Base-by-base conservation (phyloP, 2,329 filamentous ascomycete species). In the Fusarium longipes region DNA sequence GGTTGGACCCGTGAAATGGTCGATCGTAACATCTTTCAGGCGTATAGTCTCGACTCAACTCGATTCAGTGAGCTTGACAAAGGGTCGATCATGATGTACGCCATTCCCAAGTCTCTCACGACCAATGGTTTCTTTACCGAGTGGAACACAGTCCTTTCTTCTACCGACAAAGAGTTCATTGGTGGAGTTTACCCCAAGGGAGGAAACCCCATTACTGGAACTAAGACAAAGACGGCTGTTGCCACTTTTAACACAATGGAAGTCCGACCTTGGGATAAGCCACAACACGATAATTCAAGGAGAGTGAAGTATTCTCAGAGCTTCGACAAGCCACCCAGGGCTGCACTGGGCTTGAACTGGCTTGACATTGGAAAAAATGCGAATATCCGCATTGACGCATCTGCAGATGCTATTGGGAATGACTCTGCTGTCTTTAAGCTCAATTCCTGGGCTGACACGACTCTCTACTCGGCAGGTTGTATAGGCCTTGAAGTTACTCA, bases 91-190 rank as follows among this genome's bases (percentile, higher is more conserved):
- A 50, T 50, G 47, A 30, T n/a, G 5, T 40, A 32, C 14, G 4
- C n/a, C 3, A 50, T 50, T 9, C 47, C 35, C 2, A 20, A 22
- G 2, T 27, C 32, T 7, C 9, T 39, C 35, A 50, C 25, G 0
- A 29, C n/a, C 3, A 30, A 50, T 2, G 25, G 35, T 5, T 50
- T 8, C 6, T 50, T 27, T 14, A n/a, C 15, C 1, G n/a, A 8
- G 0, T 9, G n/a, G 11, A 50, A 50, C 24, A 39, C n/a, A 0
- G 6, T 2, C 1, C 18, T 50, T 0, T 50, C 47, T 0, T 6
- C 2, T 1, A 15, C 8, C 0, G 47, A 50, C 9, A 39, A n/a
- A 3, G 4, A 8, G 0, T 50, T 24, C 18, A 24, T 50, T 8
- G 18, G 8, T 8, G 9, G 20, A 11, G 30, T 47, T 3, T 47